A percentile compares a stretch with the other conserved stretches of the same genome.
phyloP scores from a whole-genome alignment of 768 basidiomycete species.

The Hypsizygus marmoreus region DNA sequence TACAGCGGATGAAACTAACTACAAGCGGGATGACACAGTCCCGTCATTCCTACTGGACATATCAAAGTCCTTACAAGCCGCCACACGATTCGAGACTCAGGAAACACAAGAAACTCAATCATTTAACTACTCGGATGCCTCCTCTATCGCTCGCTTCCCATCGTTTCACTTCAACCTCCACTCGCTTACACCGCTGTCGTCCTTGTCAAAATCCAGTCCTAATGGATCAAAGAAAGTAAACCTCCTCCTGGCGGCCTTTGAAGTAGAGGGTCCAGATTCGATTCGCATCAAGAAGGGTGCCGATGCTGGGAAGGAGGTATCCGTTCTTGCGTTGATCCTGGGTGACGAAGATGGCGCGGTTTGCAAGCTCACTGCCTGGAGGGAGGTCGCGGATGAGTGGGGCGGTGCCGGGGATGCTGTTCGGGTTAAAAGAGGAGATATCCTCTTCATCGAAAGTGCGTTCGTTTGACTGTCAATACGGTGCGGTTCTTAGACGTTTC shows the following conservation, averaged over 20 bases:
- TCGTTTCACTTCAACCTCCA: constrained; percentile 74
- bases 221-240: constrained; percentile 52
- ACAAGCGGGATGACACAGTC: constrained; percentile 14
- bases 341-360: constrained; percentile 72
- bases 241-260: constrained; percentile 66
- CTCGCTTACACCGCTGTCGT: constrained; percentile 53
- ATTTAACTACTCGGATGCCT: constrained; percentile 60
- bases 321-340: constrained; percentile 67
- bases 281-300: constrained; percentile 67
- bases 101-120: constrained; percentile 52
- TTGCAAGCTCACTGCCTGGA: constrained; percentile 77
- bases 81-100: constrained; percentile 19
- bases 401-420: constrained; percentile 45
- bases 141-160: constrained; percentile 75
- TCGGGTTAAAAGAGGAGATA: constrained; percentile 67
- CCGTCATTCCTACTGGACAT: constrained; percentile 33
- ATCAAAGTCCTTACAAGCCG: constrained; percentile 18
- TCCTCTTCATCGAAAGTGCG: constrained; percentile 71
- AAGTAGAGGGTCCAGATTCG: constrained; percentile 75
- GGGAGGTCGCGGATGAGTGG: constrained; percentile 75
- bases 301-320: constrained; percentile 71
- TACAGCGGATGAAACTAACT: constrained; percentile 31
- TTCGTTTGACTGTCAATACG: constrained; percentile 10
- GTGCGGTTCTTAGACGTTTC: background rate
- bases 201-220: constrained; percentile 26